Base-by-base conservation (phyloP, 192 early-diverging fungal species). In the Umbelopsis isabellina region DNA sequence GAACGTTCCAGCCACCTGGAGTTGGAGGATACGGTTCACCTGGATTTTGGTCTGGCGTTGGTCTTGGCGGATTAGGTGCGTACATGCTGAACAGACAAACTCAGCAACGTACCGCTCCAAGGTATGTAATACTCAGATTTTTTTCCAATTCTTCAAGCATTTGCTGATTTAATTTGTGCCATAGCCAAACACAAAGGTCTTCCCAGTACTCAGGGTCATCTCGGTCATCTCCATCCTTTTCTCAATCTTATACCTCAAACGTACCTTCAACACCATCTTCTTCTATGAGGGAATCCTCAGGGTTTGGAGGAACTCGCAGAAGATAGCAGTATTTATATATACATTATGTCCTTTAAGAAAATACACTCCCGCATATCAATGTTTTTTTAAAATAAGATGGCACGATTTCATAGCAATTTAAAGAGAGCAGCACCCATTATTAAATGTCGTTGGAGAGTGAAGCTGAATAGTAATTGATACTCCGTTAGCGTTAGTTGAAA, bases 1-100 rank as follows among this genome's bases (percentile, higher is more conserved):
- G 55, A 35, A 16, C 27, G 4, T 61, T 37, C 27, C 55, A 61
- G 25, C 4, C 55, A 1, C 27, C 44, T 45, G 41, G 46, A 4
- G n/a, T 61, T 33, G 55, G 21, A 21, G 25, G 46, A 16, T 51
- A 69, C 37, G 74, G 77, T 4, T 80, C 66, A 22, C 79, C 79
- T 20, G 79, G 79, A 4, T 80, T 80, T 67, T 80, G 74, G 74
- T 67, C 79, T 2, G 79, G 79, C 12, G 37, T 80, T 9, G 79
- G 78, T 1, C 65, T 80, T 1, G 79, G 76, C 18, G 72, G 74
- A 16, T 20, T 73, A 2, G 74, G 65, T 18, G 61, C 72, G 0
- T 70, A 80, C 35, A 27, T 80, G 30, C 65, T 75, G 65, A 47
- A 45, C 4, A 27, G 74, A 7, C 71, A 73, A 13, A 67, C 65